Conservation (phyloP, 1,139 yeast genomes). For the Saccharomyces hybrid region DNA sequence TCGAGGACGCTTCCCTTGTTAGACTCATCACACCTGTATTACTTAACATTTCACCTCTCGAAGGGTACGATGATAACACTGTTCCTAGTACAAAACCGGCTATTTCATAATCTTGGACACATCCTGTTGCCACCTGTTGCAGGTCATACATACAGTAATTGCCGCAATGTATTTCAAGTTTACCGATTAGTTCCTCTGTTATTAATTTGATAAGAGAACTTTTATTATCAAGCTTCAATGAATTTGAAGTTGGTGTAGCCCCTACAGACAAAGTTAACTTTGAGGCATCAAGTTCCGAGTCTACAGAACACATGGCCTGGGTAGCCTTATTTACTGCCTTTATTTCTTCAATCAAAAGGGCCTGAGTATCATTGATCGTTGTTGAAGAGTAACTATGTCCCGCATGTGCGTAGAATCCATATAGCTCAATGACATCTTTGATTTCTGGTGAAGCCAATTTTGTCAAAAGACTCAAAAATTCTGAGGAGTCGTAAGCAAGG, state of each 20-base stretch:
- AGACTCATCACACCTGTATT: conserved; percentile 70
- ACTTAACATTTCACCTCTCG: conserved; percentile 54
- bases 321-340: conserved; percentile 46
- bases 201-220: conserved; percentile 28
- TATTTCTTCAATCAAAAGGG: conserved; percentile 47
- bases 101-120: conserved; percentile 41
- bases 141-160: conserved; percentile 66
- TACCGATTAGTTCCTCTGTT: conserved; percentile 41
- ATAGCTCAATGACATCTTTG: conserved; percentile 36
- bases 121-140: conserved; percentile 65
- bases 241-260: conserved; percentile 76
- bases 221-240: conserved; percentile 34
- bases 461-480: conserved; percentile 31
- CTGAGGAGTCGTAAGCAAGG: conserved; percentile 32
- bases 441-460: conserved; percentile 29
- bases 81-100: conserved; percentile 56
- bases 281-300: conserved; percentile 30
- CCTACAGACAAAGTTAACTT: conserved; percentile 45
- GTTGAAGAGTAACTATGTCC: conserved; percentile 61
- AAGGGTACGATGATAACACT: conserved; percentile 48
- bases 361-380: conserved; percentile 41
- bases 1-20: conserved; percentile 49
- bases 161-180: conserved; percentile 73
- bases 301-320: conserved; percentile 6
- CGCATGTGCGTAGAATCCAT: conserved; percentile 73